Base-by-base conservation (phyloP, 768 basidiomycete species). In the Chlorophyllum brunneum region DNA sequence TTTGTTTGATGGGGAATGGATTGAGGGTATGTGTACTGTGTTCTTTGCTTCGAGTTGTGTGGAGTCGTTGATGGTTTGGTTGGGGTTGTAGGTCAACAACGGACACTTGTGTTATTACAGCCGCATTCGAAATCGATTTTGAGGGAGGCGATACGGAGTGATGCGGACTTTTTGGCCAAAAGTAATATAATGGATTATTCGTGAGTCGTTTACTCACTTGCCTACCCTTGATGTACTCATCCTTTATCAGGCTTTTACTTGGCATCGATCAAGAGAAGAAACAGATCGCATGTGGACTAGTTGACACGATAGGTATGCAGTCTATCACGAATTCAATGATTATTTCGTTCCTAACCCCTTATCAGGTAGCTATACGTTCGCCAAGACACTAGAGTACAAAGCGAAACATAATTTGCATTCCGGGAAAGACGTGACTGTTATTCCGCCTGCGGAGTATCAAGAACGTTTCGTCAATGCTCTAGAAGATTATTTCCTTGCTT, bases 161-260 rank as follows among this genome's bases (percentile, higher is more conserved):
- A 92, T 60, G 82, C 85, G 3, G 87, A 86, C 1, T 93, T 86
- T 61, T 70, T 93, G 26, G 74, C 85, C 0, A 77, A 69, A 59
- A 86, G 83, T 58, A 88, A 88, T 56, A 88, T 92, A 59, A 91
- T 92, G 86, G 90, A 93, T 61, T 93, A 91, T 59, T 89, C 87
- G 83, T 86, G 59, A 55, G 83, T 71, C 15, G 20, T 45, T 27
- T 30, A 15, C 49, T n/a, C 4, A 15, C 23, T 45, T 39, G 33
- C 24, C 30, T 2, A 10, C 52, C 15, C 10, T 36, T 16, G 46
- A 5, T 51, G 34, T 13, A 41, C 39, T 22, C 24, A n/a, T 13
- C 11, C 8, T 30, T 31, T 10, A 22, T 24, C 42, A 87, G 85
- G 7, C 75, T 92, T 20, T 73, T 92, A 4, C 74, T 92, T 2